Percentiles rank a stretch among this genome's conserved stretches.
These are phyloP conservation scores for Malassezia equina DNA, from an alignment of 1,284 basidiomycete species.

Conservation along the genomic window DNA sequence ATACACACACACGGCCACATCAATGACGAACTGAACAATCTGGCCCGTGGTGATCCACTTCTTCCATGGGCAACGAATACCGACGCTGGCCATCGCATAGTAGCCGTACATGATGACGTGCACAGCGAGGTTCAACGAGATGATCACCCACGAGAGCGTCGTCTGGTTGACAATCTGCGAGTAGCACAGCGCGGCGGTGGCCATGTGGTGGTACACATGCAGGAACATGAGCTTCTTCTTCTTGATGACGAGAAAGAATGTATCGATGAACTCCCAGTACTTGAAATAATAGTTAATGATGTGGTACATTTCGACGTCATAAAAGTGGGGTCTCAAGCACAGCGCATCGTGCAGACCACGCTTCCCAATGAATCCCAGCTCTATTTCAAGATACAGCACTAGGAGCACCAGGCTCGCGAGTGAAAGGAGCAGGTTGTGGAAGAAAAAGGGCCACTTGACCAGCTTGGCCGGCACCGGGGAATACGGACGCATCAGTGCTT, in stretches of 20 bases:
- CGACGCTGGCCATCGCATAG: conserved; percentile 38
- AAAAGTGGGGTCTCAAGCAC: conserved; percentile 52
- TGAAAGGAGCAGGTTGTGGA: conserved; percentile 82
- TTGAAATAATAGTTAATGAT: conserved; percentile 75
- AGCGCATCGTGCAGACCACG: conserved; percentile 55
- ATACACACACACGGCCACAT: conserved; percentile 8
- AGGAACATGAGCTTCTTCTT: conserved; percentile 87
- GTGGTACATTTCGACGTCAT: conserved; percentile 53
- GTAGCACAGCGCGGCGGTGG: conserved; percentile 90
- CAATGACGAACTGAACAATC: conserved; percentile 54
- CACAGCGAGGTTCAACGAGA: conserved; percentile 79
- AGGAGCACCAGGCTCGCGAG: conserved; percentile 71
- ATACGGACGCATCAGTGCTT: conserved; percentile 64
- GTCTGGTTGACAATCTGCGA: conserved; percentile 72
- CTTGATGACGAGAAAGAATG: conserved; percentile 92
- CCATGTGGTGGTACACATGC: conserved; percentile 97
- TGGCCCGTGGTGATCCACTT: conserved; percentile 90
- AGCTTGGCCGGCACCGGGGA: conserved; percentile 54
- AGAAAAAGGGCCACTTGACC: conserved; percentile 68
- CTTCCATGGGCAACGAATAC: conserved; percentile 60
- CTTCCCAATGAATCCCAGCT: conserved; percentile 26
- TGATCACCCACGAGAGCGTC: conserved; percentile 83
- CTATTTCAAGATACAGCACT: conserved; percentile 69
- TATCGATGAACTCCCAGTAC: conserved; percentile 70
- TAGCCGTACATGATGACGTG: conserved; percentile 82